Evolutionary conservation across 805 yeast species (phyloP).

Genomic region (Scheffersomyces spartinae): DNA sequence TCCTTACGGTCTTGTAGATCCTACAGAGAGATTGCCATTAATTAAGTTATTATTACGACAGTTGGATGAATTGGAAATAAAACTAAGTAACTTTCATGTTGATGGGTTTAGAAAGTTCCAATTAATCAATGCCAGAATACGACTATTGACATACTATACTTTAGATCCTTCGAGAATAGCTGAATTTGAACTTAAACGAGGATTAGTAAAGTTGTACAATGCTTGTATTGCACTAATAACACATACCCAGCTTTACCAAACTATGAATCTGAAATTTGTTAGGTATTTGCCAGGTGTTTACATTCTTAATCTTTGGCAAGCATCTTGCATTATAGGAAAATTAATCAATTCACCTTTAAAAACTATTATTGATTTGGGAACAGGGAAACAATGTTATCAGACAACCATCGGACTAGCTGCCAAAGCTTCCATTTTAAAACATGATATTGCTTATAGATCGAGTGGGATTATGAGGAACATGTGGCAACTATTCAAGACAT

Average conservation of each 20-base stretch:
- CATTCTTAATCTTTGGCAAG: constrained; percentile 81
- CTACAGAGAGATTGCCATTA: constrained; percentile 65
- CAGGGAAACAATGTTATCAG: constrained; percentile 61
- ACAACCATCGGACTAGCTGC: constrained; percentile 57
- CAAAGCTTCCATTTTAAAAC: constrained; percentile 76
- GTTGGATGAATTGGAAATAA: constrained; percentile 64
- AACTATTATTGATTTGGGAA: constrained; percentile 50
- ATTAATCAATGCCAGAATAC: constrained; percentile 66
- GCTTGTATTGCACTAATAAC: constrained; percentile 62
- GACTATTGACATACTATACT: constrained; percentile 70
- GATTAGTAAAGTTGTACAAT: constrained; percentile 67
- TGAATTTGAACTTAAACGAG: constrained; percentile 53
- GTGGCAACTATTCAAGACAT: constrained; percentile 75
- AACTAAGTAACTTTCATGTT: constrained; percentile 31
- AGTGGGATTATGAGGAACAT: constrained; percentile 89
- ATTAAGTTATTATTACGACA: constrained; percentile 60
- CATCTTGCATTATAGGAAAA: constrained; percentile 74
- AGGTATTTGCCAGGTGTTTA: constrained; percentile 76
- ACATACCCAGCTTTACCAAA: constrained; percentile 54
- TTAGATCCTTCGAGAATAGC: constrained; percentile 47
- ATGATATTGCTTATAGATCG: constrained; percentile 87
- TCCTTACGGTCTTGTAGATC: constrained; percentile 51
- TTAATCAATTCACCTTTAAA: constrained; percentile 67
- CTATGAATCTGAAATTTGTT: constrained; percentile 49
- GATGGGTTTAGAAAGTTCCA: constrained; percentile 66